Evolutionary conservation across 345 rosid genomes (phyloP), one percentile per base, ranked within the genome.

Genomic region (Durio zibethinus): DNA sequence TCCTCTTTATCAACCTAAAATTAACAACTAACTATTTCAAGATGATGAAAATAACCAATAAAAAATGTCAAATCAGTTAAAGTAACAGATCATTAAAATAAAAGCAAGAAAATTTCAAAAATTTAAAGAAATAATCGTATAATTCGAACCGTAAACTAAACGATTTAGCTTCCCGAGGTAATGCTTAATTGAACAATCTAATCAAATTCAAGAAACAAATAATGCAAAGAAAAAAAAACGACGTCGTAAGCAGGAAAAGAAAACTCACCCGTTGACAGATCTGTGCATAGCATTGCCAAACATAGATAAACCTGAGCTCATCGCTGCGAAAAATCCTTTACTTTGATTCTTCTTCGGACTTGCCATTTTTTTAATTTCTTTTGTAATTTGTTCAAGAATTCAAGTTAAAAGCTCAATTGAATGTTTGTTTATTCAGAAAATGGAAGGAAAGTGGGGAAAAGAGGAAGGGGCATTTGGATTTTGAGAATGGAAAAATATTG

Each of bases 221-320:
- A 62, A 62, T n/a, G 16, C 1, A 27, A 12, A 60, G 8, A 20
- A 4, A 33, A 33, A 36, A 0, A 76, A 11, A 70, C 18, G 2
- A 29, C 1, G 29, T 33, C 10, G 18, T 21, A 2, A 12, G 7
- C 0, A 10, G n/a, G 12, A 12, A 70, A 33, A 27, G 23, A 76
- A 74, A 43, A 76, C 63, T 48, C 66, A 88, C 94, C 87, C 94
- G 89, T 85, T 83, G 75, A 85, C 90, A 71, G 94, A 90, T 90
- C 91, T 84, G 78, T 88, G 86, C 88, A 89, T 81, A 86, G 90
- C 90, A 85, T 57, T 87, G 45, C 94, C 89, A 74, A 90, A 88
- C 82, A 86, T 72, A 81, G 94, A 88, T 67, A 90, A 81, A 45
- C 92, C 89, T 18, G 94, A 90, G 56, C 84, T 81, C 91, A 90